These are phyloP conservation scores for Alternaria arbusti DNA, from an alignment of 2,329 filamentous ascomycete species.

Conservation along the genomic window DNA sequence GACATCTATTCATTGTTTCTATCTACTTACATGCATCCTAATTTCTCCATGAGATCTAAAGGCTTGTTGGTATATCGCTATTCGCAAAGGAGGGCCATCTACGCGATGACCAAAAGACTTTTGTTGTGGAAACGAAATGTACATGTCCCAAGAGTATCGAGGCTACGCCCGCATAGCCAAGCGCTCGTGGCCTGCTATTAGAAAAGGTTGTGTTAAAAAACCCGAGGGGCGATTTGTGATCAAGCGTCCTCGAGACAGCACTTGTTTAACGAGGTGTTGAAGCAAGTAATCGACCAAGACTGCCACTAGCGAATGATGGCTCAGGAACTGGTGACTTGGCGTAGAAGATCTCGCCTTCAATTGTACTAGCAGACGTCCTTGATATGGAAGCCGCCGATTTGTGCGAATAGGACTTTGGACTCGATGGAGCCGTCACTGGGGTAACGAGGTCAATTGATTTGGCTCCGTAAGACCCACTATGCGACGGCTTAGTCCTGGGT, in stretches of 20 bases:
- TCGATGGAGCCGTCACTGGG: constrained; percentile 46
- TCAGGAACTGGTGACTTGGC: constrained; percentile 44
- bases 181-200: neutral
- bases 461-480: constrained; percentile 48
- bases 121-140: neutral
- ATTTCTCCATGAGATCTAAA: neutral
- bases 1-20: neutral
- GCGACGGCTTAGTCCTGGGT: constrained; percentile 47
- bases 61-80: constrained; percentile 1
- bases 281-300: constrained; percentile 46
- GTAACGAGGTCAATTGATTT: constrained; percentile 55
- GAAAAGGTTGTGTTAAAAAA: neutral
- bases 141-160: neutral
- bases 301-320: constrained; percentile 44
- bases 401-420: constrained; percentile 42
- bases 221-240: neutral
- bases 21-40: neutral
- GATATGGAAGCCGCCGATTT: constrained; percentile 42
- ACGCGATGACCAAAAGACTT: neutral
- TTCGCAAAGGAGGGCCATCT: neutral
- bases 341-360: constrained; percentile 48
- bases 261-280: constrained; percentile 24
- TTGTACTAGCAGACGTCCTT: constrained; percentile 40
- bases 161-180: constrained; percentile 8
- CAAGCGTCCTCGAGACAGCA: neutral